A percentile compares a stretch with the other conserved stretches of the same genome.
Conservation (phyloP, 305 asterid species). For the Euphrasia arctica region DNA sequence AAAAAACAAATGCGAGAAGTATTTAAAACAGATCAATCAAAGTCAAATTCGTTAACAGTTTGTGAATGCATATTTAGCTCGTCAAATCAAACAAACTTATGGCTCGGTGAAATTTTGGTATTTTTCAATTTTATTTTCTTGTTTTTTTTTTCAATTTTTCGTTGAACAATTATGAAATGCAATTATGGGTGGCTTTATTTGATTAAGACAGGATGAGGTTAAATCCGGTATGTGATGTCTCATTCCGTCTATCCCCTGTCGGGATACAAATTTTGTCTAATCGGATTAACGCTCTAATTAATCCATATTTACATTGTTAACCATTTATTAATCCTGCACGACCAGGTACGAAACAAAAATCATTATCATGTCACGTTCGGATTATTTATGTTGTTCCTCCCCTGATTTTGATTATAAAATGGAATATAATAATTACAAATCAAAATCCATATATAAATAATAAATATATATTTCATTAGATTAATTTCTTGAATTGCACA, state of each 20-base stretch:
- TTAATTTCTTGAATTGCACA: background rate
- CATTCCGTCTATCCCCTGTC: slow-evolving; percentile 25
- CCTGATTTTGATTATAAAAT: background rate
- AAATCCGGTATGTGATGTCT: slow-evolving; percentile 25
- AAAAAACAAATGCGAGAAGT: too few species aligned
- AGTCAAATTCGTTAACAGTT: too few species aligned
- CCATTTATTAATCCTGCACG: slow-evolving; percentile 20
- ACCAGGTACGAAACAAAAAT: background rate
- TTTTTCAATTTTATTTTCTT: too few species aligned
- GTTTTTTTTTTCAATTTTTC: too few species aligned
- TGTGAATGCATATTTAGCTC: too few species aligned
- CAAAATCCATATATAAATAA: too few species aligned
- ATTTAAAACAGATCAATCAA: too few species aligned
- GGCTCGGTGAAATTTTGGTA: too few species aligned
- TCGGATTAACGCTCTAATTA: slow-evolving; percentile 22
- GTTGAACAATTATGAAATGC: background rate
- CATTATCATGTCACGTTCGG: background rate
- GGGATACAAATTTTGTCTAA: slow-evolving; percentile 31
- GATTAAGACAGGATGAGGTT: slow-evolving; percentile 33
- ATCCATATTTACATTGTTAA: too few species aligned
- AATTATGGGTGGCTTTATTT: slow-evolving; percentile 27
- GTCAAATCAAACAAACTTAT: too few species aligned
- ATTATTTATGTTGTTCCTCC: background rate
- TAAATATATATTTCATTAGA: background rate
- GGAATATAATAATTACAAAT: background rate